Evolutionary conservation across 75 land plant species (phyloP).

Genomic region (Pinus taeda): DNA sequence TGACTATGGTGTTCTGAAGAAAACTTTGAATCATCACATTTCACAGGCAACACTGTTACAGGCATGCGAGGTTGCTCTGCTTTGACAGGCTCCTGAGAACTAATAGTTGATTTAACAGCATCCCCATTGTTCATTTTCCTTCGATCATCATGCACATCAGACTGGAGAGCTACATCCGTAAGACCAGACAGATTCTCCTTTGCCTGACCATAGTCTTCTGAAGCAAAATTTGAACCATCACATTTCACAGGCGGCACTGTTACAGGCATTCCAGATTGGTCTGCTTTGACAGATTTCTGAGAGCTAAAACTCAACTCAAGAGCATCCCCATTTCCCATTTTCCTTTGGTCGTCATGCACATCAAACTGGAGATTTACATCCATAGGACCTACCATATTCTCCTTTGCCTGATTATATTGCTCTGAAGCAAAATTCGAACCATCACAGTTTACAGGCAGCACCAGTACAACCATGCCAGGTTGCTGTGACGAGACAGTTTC

Average conservation of each 20-base stretch:
- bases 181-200: too few species aligned
- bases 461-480: neutral
- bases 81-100: neutral
- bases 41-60: neutral
- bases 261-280: neutral
- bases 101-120: neutral
- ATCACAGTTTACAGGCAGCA: neutral
- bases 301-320: neutral
- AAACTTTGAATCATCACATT: neutral
- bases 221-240: neutral
- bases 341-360: neutral
- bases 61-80: neutral
- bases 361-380: neutral
- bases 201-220: neutral
- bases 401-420: neutral
- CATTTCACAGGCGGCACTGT: neutral
- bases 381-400: too few species aligned
- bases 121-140: too few species aligned
- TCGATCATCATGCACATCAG: conserved; percentile 2
- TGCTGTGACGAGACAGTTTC: neutral
- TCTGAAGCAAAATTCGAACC: neutral
- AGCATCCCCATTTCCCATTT: too few species aligned
- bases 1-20: neutral
- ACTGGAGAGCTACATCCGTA: neutral
- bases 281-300: neutral